phyloP scores from a whole-genome alignment of 768 basidiomycete species.

The Lentinula lateritia region DNA sequence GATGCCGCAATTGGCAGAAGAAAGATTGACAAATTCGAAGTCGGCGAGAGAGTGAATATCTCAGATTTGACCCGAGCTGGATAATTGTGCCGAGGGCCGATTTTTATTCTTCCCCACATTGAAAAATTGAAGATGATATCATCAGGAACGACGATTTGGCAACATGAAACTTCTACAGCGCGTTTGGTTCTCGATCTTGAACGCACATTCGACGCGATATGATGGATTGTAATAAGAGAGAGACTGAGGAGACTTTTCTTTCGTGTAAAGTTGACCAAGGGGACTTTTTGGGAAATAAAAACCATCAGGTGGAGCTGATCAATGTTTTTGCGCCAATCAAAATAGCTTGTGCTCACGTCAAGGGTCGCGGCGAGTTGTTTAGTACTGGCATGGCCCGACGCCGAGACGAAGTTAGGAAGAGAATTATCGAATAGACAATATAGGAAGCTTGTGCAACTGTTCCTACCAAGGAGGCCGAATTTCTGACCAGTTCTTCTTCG shows the following conservation, averaged over 20 bases:
- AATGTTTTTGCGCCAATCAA: conserved; percentile 2
- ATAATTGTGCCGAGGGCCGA: not conserved
- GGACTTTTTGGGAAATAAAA: not conserved
- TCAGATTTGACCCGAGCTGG: not conserved
- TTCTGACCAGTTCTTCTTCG: not conserved
- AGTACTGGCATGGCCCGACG: not conserved
- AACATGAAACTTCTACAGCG: too few relatives aligned
- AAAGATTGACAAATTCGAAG: too few relatives aligned
- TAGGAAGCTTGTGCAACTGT: not conserved
- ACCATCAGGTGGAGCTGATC: not conserved
- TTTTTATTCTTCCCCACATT: not conserved
- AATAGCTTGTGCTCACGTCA: not conserved
- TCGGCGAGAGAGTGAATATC: not conserved
- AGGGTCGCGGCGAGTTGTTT: not conserved
- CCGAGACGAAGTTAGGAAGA: not conserved
- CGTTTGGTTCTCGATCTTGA: too few relatives aligned
- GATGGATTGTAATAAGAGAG: too few relatives aligned
- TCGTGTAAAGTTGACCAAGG: too few relatives aligned
- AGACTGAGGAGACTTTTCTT: too few relatives aligned
- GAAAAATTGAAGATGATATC: not conserved
- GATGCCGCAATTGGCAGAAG: not conserved
- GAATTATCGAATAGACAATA: not conserved
- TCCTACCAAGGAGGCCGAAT: not conserved
- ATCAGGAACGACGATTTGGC: not conserved
- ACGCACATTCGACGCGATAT: too few relatives aligned